Base-by-base conservation (phyloP, 2,329 filamentous ascomycete species). In the Colletotrichum sp. region DNA sequence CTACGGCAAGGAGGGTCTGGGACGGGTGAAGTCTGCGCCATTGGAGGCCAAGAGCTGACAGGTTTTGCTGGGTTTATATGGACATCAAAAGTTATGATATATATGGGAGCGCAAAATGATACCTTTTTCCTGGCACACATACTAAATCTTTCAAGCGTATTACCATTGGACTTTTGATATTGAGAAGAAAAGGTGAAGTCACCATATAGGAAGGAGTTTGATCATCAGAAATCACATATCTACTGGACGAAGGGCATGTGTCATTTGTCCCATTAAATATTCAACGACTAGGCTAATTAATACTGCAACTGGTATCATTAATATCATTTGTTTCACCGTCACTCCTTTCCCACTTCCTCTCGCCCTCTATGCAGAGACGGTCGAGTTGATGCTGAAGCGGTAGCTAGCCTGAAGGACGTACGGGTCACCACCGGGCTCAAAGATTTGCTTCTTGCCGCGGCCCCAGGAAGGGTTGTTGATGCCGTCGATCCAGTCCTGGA, bases 381-480 rank as follows among this genome's bases (percentile, higher is more conserved):
- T 61, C 55, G 79, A 79, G 79, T 89, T 86, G 77, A 91, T 84
- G 79, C 88, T 90, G 79, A 94, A 94, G 71, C 84, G 84, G 81
- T 93, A 93, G 78, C 87, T 90, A 6, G 91, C 91, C 84, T 91
- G 87, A 77, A 93, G 84, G n/a, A 91, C 88, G 81, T 91, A 93
- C 5, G 91, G 90, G 77, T 89, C 89, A 71, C 87, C 91, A 11
- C 88, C 91, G 1, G 92, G 92, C 34, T 85, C 88, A 79, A 86
- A 93, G 75, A 94, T 86, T 81, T 93, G 91, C 85, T 89, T 92
- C 70, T 81, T 82, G 63, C 88, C 85, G 71, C 96, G 91, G 75
- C 92, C 92, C 96, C 96, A 98, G 84, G 95, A 91, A 0, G 96
- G 96, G 80, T 98, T 91, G 86, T 98, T 98, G 86, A 98, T 97